phyloP scores from a whole-genome alignment of 1,284 basidiomycete species.

The Volvariella surrecta region DNA sequence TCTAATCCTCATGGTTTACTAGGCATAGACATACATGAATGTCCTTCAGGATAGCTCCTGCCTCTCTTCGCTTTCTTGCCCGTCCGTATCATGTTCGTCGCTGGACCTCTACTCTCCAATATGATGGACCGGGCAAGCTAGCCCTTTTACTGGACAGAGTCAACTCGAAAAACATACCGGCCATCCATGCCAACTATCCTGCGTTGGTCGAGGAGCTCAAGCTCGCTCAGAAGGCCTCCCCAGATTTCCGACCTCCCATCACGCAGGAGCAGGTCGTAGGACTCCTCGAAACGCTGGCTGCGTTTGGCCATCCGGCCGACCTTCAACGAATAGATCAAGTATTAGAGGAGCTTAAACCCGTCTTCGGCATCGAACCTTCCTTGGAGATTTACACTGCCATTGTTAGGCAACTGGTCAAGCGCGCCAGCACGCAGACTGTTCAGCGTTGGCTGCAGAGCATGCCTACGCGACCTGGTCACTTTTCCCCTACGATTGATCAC shows the following conservation, averaged over 20 bases:
- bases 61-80: slow-evolving; percentile 14
- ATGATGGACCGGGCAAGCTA: slow-evolving; percentile 7
- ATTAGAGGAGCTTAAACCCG: slow-evolving; percentile 32
- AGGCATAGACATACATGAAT: slow-evolving; percentile 37
- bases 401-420: slow-evolving; percentile 34
- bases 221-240: slow-evolving; percentile 8
- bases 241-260: slow-evolving; percentile 13
- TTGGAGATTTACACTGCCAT: slow-evolving; percentile 35
- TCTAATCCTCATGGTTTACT: too few relatives aligned
- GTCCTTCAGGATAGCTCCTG: slow-evolving; percentile 33
- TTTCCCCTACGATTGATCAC: slow-evolving; percentile 39
- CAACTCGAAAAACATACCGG: slow-evolving; percentile 19
- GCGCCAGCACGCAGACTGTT: slow-evolving; percentile 31
- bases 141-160: slow-evolving; percentile 19
- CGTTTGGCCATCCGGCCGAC: slow-evolving; percentile 39
- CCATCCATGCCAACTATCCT: slow-evolving; percentile 29
- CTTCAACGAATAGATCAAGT: slow-evolving; percentile 40
- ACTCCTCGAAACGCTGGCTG: slow-evolving; percentile 35
- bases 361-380: slow-evolving; percentile 35
- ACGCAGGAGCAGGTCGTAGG: slow-evolving; percentile 21
- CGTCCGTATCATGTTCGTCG: slow-evolving; percentile 6
- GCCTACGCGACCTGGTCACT: slow-evolving; percentile 34
- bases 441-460: slow-evolving; percentile 41
- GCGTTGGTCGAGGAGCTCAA: slow-evolving; percentile 25
- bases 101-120: slow-evolving; percentile 4